Evolutionary conservation across 2,329 filamentous ascomycete species (phyloP), one percentile per base, ranked within the genome.

Genomic region (Aspergillus fischeri): DNA sequence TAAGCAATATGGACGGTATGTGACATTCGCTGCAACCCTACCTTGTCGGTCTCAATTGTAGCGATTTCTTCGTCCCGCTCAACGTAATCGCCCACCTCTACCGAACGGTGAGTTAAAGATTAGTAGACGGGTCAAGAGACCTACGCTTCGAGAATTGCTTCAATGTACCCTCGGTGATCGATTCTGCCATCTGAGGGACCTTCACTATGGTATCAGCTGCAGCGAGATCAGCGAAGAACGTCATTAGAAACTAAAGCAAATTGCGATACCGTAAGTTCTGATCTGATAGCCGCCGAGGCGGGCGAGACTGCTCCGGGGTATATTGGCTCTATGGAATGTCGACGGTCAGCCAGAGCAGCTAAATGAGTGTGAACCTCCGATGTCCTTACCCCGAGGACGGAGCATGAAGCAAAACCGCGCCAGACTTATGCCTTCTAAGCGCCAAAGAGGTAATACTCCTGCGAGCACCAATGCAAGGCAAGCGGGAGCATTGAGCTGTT

Each of bases 11-110:
- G 35, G 35, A 52, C 48, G 21, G 32, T 38, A 38, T 38, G 32
- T 38, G 28, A 25, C 35, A 28, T 11, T 47, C 25, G 44, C 42
- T 47, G 45, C 20, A 28, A 52, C 56, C 74, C 61, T 79, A 91
- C 91, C 87, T 99, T 99, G 83, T 99, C 94, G 14, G 94, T 99
- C 79, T 99, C 94, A 71, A 99, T 99, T 51, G 93, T 97, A 32
- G 94, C 94, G 75, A 99, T 93, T 76, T 99, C 94, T 78, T 97
- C 94, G 72, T 99, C 94, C 69, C 88, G 88, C 80, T 96, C 92
- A 53, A 99, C 92, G 68, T 86, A 92, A 74, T 99, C 94, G 70
- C 94, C 94, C 67, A 97, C 81, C 78, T 93, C 82, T 85, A 63
- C 21, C 52, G 17, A n/a, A 52, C 4, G 47, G 56, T 71, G 42